These are phyloP conservation scores for Fistulina hepatica DNA, from an alignment of 1,284 basidiomycete genomes.

Conservation along the genomic window DNA sequence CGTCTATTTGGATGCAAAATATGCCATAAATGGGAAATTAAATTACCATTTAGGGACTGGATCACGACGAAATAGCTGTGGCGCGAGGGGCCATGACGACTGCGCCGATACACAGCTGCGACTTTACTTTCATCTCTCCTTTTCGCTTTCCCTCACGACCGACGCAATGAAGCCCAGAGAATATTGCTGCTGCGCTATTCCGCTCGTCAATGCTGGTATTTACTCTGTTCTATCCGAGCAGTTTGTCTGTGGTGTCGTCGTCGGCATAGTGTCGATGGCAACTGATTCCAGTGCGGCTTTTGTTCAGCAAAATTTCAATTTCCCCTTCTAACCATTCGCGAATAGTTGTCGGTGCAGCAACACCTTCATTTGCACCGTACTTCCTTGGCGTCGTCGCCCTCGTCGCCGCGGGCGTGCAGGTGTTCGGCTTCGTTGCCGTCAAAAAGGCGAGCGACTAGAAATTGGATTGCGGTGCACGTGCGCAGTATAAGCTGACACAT, in stretches of 20 bases:
- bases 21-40: too few species aligned
- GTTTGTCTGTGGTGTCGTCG: slow-evolving; percentile 54
- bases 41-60: too few species aligned
- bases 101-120: too few species aligned
- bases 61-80: too few species aligned
- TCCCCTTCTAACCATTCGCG: slow-evolving; percentile 7
- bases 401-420: slow-evolving; percentile 58
- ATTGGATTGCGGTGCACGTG: neutral
- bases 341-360: slow-evolving; percentile 77
- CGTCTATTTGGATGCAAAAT: too few species aligned
- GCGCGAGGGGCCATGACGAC: too few species aligned
- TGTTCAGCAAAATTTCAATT: slow-evolving; percentile 3
- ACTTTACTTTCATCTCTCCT: slow-evolving; percentile 1
- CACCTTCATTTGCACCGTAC: slow-evolving; percentile 63
- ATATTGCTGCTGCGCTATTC: slow-evolving; percentile 78
- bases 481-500: slow-evolving; percentile 5
- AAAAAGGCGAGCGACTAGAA: slow-evolving; percentile 40
- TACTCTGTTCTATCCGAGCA: slow-evolving; percentile 75
- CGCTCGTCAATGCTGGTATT: slow-evolving; percentile 77
- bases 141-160: slow-evolving; percentile 1
- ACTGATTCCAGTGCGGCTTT: slow-evolving; percentile 63
- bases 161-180: slow-evolving; percentile 63
- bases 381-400: slow-evolving; percentile 71
- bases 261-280: slow-evolving; percentile 67
- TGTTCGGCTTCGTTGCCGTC: slow-evolving; percentile 77